phyloP scores from a whole-genome alignment of 305 asterid genomes.

The Striga hermonthica region DNA sequence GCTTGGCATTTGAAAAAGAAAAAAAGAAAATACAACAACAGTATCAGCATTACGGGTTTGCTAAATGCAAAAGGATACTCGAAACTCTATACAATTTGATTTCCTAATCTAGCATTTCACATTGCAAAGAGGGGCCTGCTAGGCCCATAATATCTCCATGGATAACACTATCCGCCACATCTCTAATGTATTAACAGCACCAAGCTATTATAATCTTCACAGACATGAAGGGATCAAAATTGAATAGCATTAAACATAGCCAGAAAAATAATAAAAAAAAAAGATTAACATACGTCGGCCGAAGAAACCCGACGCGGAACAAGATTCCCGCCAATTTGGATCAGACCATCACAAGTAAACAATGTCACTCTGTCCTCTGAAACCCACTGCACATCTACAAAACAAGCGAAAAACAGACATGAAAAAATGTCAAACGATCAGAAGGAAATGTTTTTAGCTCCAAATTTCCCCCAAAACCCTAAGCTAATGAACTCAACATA shows the following conservation, averaged over 20 bases:
- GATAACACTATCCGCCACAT: too few species aligned
- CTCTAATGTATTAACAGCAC: background rate
- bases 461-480: conserved; percentile 12
- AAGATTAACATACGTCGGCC: conserved; percentile 45
- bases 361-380: conserved; percentile 74
- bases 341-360: conserved; percentile 81
- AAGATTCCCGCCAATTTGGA: conserved; percentile 87
- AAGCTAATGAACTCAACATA: conserved; percentile 4
- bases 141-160: too few species aligned
- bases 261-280: background rate
- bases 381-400: conserved; percentile 78
- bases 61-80: too few species aligned
- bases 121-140: background rate
- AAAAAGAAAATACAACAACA: too few species aligned
- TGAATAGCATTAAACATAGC: background rate
- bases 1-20: too few species aligned
- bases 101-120: background rate
- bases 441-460: background rate
- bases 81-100: too few species aligned
- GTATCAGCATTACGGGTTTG: too few species aligned
- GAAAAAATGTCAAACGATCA: background rate
- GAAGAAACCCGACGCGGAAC: conserved; percentile 66
- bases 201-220: conserved; percentile 1
- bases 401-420: background rate
- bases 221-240: conserved; percentile 24